These are phyloP conservation scores for Spinacia oleracea DNA, from an alignment of 179 eudicot species.

Conservation along the genomic window DNA sequence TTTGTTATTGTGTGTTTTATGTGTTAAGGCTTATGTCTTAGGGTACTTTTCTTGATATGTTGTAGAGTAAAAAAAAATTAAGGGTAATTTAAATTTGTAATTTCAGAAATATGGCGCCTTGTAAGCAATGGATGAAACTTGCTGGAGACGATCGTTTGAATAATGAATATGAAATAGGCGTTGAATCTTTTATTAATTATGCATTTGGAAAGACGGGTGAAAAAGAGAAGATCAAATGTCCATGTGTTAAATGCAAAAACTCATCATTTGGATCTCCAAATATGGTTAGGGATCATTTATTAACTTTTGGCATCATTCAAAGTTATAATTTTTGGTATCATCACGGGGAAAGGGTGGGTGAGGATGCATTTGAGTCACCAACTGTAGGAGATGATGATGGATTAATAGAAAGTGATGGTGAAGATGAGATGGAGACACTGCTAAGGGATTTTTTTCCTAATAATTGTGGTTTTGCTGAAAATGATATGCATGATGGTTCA, in stretches of 20 bases:
- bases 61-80: no score
- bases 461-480: background rate
- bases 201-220: background rate
- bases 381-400: no score
- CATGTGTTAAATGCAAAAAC: no score
- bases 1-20: no score
- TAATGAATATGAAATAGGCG: background rate
- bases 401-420: background rate
- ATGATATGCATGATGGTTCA: background rate
- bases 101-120: background rate
- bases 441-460: background rate
- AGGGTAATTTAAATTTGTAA: no score
- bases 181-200: background rate
- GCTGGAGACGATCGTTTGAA: background rate
- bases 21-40: no score
- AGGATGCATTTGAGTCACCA: background rate
- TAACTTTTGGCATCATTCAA: background rate
- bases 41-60: no score
- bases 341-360: slow-evolving; percentile 9
- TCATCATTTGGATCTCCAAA: background rate
- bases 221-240: background rate
- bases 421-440: background rate
- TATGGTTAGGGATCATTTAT: background rate
- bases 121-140: slow-evolving; percentile 10
- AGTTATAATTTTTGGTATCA: slow-evolving; percentile 2